phyloP scores from a whole-genome alignment of 139 green algal species.

The Monoraphidium neglectum region DNA sequence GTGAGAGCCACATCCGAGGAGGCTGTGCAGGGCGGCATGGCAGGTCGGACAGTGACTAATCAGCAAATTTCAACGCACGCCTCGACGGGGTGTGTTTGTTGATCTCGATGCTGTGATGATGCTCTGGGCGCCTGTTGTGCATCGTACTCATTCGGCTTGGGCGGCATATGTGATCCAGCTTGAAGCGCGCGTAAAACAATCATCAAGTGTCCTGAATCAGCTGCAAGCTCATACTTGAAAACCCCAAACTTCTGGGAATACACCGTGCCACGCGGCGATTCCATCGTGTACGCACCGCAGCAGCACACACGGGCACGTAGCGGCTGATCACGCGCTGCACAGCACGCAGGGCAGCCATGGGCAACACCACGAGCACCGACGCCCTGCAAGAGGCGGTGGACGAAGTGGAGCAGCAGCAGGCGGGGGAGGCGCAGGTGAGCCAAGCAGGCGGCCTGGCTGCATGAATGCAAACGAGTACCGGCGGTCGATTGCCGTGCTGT shows the following conservation, averaged over 20 bases:
- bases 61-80: too few relatives aligned
- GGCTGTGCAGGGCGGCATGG: too few relatives aligned
- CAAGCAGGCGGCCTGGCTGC: background rate
- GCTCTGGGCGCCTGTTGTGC: too few relatives aligned
- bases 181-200: background rate
- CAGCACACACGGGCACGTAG: background rate
- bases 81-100: too few relatives aligned
- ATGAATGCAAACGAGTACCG: background rate
- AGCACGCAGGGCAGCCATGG: slow-evolving; percentile 1
- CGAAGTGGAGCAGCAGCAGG: slow-evolving; percentile 22
- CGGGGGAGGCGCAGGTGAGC: background rate
- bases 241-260: background rate
- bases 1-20: too few relatives aligned
- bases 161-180: too few relatives aligned
- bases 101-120: too few relatives aligned
- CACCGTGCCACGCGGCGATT: background rate
- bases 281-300: background rate
- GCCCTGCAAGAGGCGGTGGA: slow-evolving; percentile 17
- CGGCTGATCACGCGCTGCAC: background rate
- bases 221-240: background rate
- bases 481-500: too few relatives aligned
- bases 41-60: too few relatives aligned
- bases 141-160: too few relatives aligned
- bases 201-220: background rate
- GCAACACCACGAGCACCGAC: slow-evolving; percentile 18